phyloP scores from a whole-genome alignment of 306 rosid species.

The Betula pendula region DNA sequence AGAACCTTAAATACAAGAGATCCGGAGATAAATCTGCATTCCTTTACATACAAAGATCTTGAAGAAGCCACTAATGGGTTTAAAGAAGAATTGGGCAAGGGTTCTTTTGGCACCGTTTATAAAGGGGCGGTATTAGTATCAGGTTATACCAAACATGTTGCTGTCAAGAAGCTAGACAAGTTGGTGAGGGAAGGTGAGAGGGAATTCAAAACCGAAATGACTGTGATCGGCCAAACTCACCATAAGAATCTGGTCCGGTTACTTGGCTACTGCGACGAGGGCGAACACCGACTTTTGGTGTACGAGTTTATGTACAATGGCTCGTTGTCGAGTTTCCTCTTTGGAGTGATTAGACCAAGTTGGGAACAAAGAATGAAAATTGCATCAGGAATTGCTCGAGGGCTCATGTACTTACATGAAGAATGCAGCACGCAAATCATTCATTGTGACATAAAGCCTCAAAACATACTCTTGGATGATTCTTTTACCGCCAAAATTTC shows the following conservation, averaged over 20 bases:
- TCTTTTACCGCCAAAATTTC: background rate
- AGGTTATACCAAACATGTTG: background rate
- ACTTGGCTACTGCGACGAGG: slow-evolving; percentile 5
- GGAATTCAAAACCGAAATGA: slow-evolving; percentile 7
- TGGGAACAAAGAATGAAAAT: slow-evolving; percentile 4
- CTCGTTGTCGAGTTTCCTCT: slow-evolving; percentile 6
- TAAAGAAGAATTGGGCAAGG: slow-evolving; percentile 10
- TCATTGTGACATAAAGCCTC: slow-evolving; percentile 2
- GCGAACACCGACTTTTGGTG: slow-evolving; percentile 5
- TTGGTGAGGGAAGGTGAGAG: background rate
- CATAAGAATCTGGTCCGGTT: slow-evolving; percentile 4
- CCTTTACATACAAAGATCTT: slow-evolving; percentile 2
- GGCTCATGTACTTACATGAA: slow-evolving; percentile 2
- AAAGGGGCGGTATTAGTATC: background rate
- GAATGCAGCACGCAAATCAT: slow-evolving; percentile 4
- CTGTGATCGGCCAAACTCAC: slow-evolving; percentile 6
- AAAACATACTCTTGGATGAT: slow-evolving; percentile 10
- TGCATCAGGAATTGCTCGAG: slow-evolving; percentile 1
- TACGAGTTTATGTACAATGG: slow-evolving; percentile 6
- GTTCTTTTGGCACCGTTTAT: slow-evolving; percentile 11
- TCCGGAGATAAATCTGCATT: background rate
- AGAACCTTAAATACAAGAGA: background rate
- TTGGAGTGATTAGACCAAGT: background rate
- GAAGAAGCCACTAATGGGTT: slow-evolving; percentile 8
- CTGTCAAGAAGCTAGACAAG: slow-evolving; percentile 2